Percentiles rank a stretch among this genome's conserved stretches.
These are phyloP conservation scores for Smittium culicis DNA, from an alignment of 371 early-diverging fungal genomes.

Conservation along the genomic window DNA sequence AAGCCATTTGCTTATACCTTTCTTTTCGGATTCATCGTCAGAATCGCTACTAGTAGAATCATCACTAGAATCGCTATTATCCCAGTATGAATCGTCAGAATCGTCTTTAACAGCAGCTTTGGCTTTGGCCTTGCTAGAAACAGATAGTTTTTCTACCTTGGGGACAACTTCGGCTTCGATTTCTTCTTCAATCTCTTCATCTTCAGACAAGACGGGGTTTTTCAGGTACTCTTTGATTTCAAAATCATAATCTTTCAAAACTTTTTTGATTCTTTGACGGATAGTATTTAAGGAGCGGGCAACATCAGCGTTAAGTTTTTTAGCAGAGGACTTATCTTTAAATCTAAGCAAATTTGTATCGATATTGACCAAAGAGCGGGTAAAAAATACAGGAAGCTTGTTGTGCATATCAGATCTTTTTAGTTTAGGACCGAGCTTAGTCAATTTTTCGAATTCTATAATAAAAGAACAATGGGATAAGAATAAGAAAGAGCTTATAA, in stretches of 20 bases:
- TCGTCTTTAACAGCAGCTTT: slow-evolving; percentile 12
- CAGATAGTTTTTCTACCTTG: slow-evolving; percentile 26
- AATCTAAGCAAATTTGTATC: slow-evolving; percentile 55
- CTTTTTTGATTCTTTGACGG: slow-evolving; percentile 84
- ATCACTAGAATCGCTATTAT: slow-evolving; percentile 13
- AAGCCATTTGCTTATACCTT: slow-evolving; percentile 11
- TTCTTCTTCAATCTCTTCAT: slow-evolving; percentile 14
- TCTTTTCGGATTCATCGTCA: slow-evolving; percentile 20
- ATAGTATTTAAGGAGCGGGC: slow-evolving; percentile 75
- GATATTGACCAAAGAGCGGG: slow-evolving; percentile 56
- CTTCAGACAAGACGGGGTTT: slow-evolving; percentile 29
- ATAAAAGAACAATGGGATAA: slow-evolving; percentile 8
- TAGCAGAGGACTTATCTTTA: slow-evolving; percentile 50
- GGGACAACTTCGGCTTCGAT: slow-evolving; percentile 16
- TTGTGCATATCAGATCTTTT: slow-evolving; percentile 46
- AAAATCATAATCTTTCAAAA: slow-evolving; percentile 57
- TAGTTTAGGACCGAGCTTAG: slow-evolving; percentile 52
- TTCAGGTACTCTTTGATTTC: slow-evolving; percentile 54
- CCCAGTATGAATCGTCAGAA: slow-evolving; percentile 10
- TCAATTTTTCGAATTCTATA: slow-evolving; percentile 75
- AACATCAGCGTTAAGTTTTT: slow-evolving; percentile 69
- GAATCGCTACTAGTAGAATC: slow-evolving; percentile 22
- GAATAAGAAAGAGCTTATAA: neutral
- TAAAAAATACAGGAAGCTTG: slow-evolving; percentile 52
- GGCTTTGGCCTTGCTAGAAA: slow-evolving; percentile 11